phyloP scores from a whole-genome alignment of 2,329 filamentous ascomycete species.

The Nakataea oryzae region DNA sequence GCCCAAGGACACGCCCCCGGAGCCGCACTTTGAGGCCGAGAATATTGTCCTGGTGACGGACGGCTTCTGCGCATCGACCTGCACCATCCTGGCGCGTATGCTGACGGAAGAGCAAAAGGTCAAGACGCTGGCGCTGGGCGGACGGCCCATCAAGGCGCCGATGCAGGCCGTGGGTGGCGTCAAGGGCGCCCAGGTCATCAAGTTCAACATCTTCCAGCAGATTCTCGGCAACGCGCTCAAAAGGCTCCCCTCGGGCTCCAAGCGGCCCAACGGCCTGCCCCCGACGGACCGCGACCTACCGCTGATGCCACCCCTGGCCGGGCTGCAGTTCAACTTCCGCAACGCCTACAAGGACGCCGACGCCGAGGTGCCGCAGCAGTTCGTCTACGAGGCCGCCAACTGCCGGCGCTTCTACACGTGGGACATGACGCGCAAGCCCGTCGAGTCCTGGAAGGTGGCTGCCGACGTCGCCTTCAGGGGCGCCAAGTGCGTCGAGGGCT shows the following conservation, averaged over 20 bases:
- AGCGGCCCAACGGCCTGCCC: neutral
- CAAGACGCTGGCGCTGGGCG: slow-evolving; percentile 47
- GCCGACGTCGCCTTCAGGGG: slow-evolving; percentile 23
- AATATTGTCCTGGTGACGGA: slow-evolving; percentile 14
- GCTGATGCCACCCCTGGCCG: slow-evolving; percentile 13
- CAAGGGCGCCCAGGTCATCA: slow-evolving; percentile 34
- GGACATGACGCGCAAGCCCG: slow-evolving; percentile 33
- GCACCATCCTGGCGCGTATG: slow-evolving; percentile 15
- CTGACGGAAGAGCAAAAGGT: slow-evolving; percentile 27
- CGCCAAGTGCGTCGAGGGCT: slow-evolving; percentile 1
- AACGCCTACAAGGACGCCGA: slow-evolving; percentile 25
- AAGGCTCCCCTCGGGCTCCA: neutral
- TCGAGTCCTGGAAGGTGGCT: slow-evolving; percentile 34
- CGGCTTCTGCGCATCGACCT: slow-evolving; percentile 15
- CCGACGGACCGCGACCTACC: neutral
- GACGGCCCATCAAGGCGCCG: slow-evolving; percentile 37
- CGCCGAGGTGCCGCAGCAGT: slow-evolving; percentile 34
- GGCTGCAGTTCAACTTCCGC: slow-evolving; percentile 23
- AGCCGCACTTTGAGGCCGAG: slow-evolving; percentile 4
- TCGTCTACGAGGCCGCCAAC: slow-evolving; percentile 34
- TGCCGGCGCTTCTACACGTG: slow-evolving; percentile 42
- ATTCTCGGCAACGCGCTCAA: slow-evolving; percentile 12
- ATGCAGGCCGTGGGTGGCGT: slow-evolving; percentile 54
- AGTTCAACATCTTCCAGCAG: neutral
- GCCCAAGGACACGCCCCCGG: slow-evolving; percentile 1